Base-by-base conservation (phyloP, 208 protist genomes). In the Hexamita inflata region DNA sequence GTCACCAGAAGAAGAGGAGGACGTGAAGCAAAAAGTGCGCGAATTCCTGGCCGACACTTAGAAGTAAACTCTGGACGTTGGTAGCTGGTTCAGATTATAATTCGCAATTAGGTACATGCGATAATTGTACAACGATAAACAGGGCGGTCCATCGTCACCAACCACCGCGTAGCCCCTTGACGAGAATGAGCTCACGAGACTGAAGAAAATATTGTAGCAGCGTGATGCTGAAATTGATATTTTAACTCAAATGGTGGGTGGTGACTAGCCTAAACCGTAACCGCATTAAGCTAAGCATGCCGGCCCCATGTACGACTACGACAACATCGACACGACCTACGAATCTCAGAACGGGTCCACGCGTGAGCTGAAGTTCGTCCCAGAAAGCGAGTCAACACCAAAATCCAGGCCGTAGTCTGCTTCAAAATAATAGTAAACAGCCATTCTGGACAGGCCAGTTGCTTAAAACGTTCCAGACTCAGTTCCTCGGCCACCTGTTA, bases 171-270 rank as follows among this genome's bases (percentile, higher is more conserved):
- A n/a, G n/a, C n/a, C n/a, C n/a, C n/a, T n/a, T 40, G 9, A 15
- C 7, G 13, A 58, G 19, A 34, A 4, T 30, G 70, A 75, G 29
- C 7, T 75, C 7, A 34, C 60, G 7, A 32, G 38, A 4, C 32
- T 75, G 45, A 32, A 40, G 26, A 1, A 24, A 1, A 42, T 75
- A 30, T 38, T 75, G 9, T 53, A 62, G 35, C 70, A 75, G 35
- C 32, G 70, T 64, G 70, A 75, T 59, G 53, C 70, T 4, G 70
- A 75, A 40, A 59, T 75, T 24, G 70, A 75, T 19, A 42, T 75
- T 15, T 32, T 75, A 1, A 64, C 70, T 11, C 4, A 35, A 29
- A 75, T 75, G 70, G 30, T 75, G 26, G 58, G 53, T 41, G 70
- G 40, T n/a, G 40, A 64, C 4, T 7, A 4, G 4, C 11, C 11